A percentile compares a stretch with the other conserved stretches of the same genome.
These are phyloP conservation scores for Trichothecium sympodiale DNA, from an alignment of 2,329 filamentous ascomycete species.

Conservation along the genomic window DNA sequence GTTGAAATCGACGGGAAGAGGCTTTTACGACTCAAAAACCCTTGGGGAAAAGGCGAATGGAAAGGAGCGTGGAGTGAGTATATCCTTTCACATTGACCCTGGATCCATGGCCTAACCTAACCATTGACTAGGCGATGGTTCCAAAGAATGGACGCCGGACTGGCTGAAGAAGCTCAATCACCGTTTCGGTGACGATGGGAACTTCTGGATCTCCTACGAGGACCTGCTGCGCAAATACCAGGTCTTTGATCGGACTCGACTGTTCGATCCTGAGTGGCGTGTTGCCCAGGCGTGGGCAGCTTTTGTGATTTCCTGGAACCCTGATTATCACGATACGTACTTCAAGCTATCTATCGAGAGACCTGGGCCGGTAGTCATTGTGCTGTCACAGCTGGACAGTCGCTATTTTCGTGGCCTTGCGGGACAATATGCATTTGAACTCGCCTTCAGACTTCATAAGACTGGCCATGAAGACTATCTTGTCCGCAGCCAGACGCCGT, in stretches of 20 bases:
- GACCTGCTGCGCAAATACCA: slow-evolving; percentile 49
- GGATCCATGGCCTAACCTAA: slow-evolving; percentile 1
- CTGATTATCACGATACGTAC: slow-evolving; percentile 41
- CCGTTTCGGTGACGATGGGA: slow-evolving; percentile 66
- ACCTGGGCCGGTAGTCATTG: slow-evolving; percentile 40
- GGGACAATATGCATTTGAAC: slow-evolving; percentile 43
- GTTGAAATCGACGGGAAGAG: slow-evolving; percentile 46
- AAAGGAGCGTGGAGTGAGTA: slow-evolving; percentile 59
- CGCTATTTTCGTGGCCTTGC: slow-evolving; percentile 46
- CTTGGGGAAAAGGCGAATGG: slow-evolving; percentile 76
- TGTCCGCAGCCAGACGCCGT: slow-evolving; percentile 40
- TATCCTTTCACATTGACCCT: not conserved
- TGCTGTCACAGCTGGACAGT: slow-evolving; percentile 45
- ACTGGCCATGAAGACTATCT: slow-evolving; percentile 39
- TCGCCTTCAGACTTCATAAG: slow-evolving; percentile 44
- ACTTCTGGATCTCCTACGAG: slow-evolving; percentile 49
- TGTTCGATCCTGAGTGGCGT: slow-evolving; percentile 45
- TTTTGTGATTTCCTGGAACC: slow-evolving; percentile 42
- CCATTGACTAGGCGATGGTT: slow-evolving; percentile 48
- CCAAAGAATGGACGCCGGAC: slow-evolving; percentile 73
- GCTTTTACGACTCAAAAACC: slow-evolving; percentile 59
- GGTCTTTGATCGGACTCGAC: slow-evolving; percentile 45
- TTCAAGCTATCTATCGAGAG: slow-evolving; percentile 39
- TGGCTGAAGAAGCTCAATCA: slow-evolving; percentile 64
- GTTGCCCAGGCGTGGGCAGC: slow-evolving; percentile 37